These are phyloP conservation scores for Marsdenia floribunda DNA, from an alignment of 257 asterid genomes.

Conservation along the genomic window DNA sequence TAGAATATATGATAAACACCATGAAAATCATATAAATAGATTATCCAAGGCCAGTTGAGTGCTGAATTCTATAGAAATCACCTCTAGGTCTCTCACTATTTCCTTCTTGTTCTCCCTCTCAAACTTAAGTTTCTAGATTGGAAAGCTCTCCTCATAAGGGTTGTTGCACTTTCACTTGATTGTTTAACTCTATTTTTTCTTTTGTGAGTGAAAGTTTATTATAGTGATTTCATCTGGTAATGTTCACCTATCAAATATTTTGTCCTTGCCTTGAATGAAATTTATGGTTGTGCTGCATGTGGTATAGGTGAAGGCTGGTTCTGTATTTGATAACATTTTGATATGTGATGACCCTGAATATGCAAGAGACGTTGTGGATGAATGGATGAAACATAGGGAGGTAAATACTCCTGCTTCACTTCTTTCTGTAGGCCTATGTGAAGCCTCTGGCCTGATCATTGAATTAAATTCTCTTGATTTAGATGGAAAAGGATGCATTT, in stretches of 20 bases:
- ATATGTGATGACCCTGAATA: slow-evolving; percentile 71
- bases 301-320: slow-evolving; percentile 76
- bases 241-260: not conserved
- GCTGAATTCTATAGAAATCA: not conserved
- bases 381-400: slow-evolving; percentile 61
- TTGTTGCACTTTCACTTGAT: not conserved
- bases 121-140: not conserved
- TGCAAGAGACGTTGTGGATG: slow-evolving; percentile 62
- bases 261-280: not conserved
- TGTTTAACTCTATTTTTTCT: not conserved
- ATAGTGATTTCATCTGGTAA: not conserved
- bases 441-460: slow-evolving; percentile 7
- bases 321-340: slow-evolving; percentile 70
- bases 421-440: slow-evolving; percentile 10
- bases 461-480: slow-evolving; percentile 18
- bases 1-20: not conserved
- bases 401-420: slow-evolving; percentile 31
- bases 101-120: not conserved
- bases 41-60: not conserved
- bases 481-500: slow-evolving; percentile 69
- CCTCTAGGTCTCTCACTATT: not conserved
- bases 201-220: not conserved
- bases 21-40: not conserved
- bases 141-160: not conserved
- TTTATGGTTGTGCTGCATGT: slow-evolving; percentile 6